Conservation (phyloP, 2,329 filamentous ascomycete species). For the Camptophora hylomeconis region DNA sequence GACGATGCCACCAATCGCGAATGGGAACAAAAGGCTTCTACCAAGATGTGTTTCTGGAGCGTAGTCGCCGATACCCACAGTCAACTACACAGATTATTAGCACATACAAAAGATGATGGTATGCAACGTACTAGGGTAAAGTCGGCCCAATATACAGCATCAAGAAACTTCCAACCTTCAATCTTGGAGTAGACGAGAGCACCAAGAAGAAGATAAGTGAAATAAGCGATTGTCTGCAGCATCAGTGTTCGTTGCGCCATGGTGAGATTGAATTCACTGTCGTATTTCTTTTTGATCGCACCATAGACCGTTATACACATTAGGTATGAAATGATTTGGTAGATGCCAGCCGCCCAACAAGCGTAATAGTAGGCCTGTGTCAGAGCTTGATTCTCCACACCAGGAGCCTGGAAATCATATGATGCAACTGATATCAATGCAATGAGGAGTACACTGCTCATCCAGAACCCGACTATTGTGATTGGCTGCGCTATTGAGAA, state of each 20-base stretch:
- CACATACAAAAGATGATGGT: too few relatives aligned
- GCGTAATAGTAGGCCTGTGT: constrained; percentile 48
- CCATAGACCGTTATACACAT: constrained; percentile 45
- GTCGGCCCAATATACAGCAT: constrained; percentile 43
- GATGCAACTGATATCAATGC: constrained; percentile 37
- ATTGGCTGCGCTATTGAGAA: constrained; percentile 47
- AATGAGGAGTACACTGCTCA: constrained; percentile 42
- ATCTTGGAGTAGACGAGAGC: constrained; percentile 27
- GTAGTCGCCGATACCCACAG: constrained; percentile 41
- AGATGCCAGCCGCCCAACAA: constrained; percentile 43
- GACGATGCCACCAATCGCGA: constrained; percentile 41
- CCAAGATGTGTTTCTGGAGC: constrained; percentile 37
- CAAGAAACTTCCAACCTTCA: constrained; percentile 40
- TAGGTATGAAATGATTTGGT: constrained; percentile 41
- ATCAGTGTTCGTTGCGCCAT: constrained; percentile 41
- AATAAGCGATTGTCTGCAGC: constrained; percentile 30
- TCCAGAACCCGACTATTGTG: constrained; percentile 46
- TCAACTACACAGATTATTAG: too few relatives aligned
- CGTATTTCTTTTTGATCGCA: constrained; percentile 40
- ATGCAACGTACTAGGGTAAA: too few relatives aligned
- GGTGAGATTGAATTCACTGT: constrained; percentile 43
- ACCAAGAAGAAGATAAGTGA: constrained; percentile 27
- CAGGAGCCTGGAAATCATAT: constrained; percentile 25
- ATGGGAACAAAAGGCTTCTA: constrained; percentile 39
- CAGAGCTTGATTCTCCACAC: constrained; percentile 31